Evolutionary conservation across 768 basidiomycete genomes (phyloP), one percentile per base, ranked within the genome.

Genomic region (Suillus subluteus): DNA sequence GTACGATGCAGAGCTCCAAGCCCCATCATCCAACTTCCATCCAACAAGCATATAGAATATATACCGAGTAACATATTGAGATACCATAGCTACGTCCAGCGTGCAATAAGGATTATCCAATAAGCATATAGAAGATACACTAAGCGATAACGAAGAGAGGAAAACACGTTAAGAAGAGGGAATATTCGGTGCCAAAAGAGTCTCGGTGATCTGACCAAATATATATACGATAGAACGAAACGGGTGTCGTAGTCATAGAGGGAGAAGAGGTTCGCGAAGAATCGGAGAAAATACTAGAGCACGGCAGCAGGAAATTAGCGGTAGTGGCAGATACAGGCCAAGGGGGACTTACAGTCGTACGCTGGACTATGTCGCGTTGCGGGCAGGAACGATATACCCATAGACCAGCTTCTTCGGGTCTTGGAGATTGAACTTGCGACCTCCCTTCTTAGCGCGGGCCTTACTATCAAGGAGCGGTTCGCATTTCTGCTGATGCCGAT

Each of bases 301-400:
- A 54, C 35, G 6, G 35, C 21, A 26, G 12, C 16, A 23, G 23
- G 23, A 18, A 55, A 32, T 55, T 11, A 55, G 54, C 32, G 21
- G 9, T 3, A 35, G 32, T 35, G 11, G 11, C 32, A 55, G 32
- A 55, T 35, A 6, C 13, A 35, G 32, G 32, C 3, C 11, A 35
- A 9, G 54, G 6, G 16, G 15, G 13, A 23, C 58, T 7, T 58
- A 58, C 11, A 58, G 12, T 23, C 37, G n/a, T 8, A 23, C 0
- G 2, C 1, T 59, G 23, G 1, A 16, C 5, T 26, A 59, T 9
- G 38, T 26, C 23, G 23, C 37, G 2, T n/a, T 13, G 13, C n/a
- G 37, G 12, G n/a, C 38, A 59, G 58, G 58, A 59, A 59, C 38
- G 9, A 59, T 40, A n/a, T 59, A 59, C 12, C 58, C 38, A 26